phyloP scores from a whole-genome alignment of 2,329 filamentous ascomycete species.

The Sporothrix variecibatus region DNA sequence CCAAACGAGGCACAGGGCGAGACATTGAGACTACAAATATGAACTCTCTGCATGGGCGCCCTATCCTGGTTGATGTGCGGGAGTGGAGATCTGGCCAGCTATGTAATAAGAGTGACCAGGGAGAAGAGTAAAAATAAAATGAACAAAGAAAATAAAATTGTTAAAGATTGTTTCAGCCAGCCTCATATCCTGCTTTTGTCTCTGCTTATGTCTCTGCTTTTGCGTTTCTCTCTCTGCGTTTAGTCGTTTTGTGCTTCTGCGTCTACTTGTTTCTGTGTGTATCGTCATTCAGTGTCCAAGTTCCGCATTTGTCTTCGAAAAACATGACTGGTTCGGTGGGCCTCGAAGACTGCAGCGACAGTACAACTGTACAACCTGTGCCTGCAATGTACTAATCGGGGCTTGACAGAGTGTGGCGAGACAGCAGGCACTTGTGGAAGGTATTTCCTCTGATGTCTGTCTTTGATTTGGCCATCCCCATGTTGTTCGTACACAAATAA shows the following conservation, averaged over 20 bases:
- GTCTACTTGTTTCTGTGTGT: neutral
- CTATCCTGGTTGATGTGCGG: neutral
- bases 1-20: conserved; percentile 14
- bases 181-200: neutral
- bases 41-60: neutral
- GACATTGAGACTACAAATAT: neutral
- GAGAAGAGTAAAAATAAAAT: neutral
- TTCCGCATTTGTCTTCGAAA: neutral
- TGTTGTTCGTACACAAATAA: neutral
- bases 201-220: neutral
- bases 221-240: neutral
- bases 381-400: conserved; percentile 23
- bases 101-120: neutral
- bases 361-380: neutral
- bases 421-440: neutral
- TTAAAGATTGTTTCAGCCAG: neutral
- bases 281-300: neutral
- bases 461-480: neutral
- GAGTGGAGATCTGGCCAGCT: neutral
- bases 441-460: neutral
- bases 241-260: neutral
- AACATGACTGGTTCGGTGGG: conserved; percentile 8
- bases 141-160: neutral
- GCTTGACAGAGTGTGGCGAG: conserved; percentile 18
- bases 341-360: neutral